Percentiles rank a stretch among this genome's conserved stretches.
Evolutionary conservation across 2,329 filamentous ascomycete species (phyloP).

Genomic region (Cladosporium sp.): DNA sequence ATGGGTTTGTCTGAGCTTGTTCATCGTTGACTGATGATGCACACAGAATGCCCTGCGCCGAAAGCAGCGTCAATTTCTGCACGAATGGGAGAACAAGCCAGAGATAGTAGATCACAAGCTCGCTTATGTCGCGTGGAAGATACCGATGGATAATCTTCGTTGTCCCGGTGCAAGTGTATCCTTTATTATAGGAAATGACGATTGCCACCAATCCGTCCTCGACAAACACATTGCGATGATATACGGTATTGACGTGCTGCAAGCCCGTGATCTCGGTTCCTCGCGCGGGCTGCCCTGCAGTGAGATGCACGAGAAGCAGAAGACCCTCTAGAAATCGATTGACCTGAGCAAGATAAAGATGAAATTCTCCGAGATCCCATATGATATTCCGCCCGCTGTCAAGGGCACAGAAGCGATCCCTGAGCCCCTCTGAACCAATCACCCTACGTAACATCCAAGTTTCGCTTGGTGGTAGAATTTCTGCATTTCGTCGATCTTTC

Average conservation of each 20-base stretch:
- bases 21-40: no score
- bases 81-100: slow-evolving; percentile 18
- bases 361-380: neutral
- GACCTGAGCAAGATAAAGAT: no score
- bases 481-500: neutral
- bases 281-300: slow-evolving; percentile 18
- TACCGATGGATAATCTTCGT: slow-evolving; percentile 28
- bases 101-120: slow-evolving; percentile 21
- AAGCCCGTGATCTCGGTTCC: slow-evolving; percentile 20
- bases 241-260: slow-evolving; percentile 8
- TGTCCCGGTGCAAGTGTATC: slow-evolving; percentile 17
- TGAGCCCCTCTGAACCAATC: neutral
- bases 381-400: no score
- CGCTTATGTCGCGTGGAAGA: slow-evolving; percentile 24
- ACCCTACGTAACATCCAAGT: no score
- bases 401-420: neutral
- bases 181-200: slow-evolving; percentile 25
- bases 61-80: neutral
- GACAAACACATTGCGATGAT: slow-evolving; percentile 23
- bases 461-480: neutral
- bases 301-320: slow-evolving; percentile 17
- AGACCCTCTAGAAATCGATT: neutral
- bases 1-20: no score
- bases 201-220: slow-evolving; percentile 23
- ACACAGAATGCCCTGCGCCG: no score